A percentile compares a stretch with the other conserved stretches of the same genome.
Conservation (phyloP, 2,329 filamentous ascomycete species). For the Fusarium abutilonis region DNA sequence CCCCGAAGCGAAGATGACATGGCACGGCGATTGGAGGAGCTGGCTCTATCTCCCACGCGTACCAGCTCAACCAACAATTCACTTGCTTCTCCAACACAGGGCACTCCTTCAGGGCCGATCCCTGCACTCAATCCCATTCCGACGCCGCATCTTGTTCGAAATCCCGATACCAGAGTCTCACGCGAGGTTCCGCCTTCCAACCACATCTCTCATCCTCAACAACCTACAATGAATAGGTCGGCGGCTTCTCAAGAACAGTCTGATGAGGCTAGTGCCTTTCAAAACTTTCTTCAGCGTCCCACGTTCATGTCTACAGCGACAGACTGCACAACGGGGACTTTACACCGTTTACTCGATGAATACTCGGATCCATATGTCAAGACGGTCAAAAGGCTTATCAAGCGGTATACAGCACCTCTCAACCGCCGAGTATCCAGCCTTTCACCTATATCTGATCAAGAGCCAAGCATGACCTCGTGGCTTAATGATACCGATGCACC, state of each 20-base stretch:
- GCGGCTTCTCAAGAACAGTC: slow-evolving; percentile 5
- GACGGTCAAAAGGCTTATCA: slow-evolving; percentile 53
- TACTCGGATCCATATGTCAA: slow-evolving; percentile 50
- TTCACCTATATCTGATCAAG: slow-evolving; percentile 43
- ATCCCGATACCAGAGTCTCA: slow-evolving; percentile 13
- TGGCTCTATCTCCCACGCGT: slow-evolving; percentile 53
- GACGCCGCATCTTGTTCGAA: slow-evolving; percentile 25
- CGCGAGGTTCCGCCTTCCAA: slow-evolving; percentile 40
- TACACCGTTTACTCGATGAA: slow-evolving; percentile 48
- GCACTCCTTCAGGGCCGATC: slow-evolving; percentile 20
- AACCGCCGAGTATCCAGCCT: slow-evolving; percentile 30
- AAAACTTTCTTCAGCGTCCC: slow-evolving; percentile 47
- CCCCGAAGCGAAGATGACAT: slow-evolving; percentile 63
- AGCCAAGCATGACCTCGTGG: slow-evolving; percentile 38
- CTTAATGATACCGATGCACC: slow-evolving; percentile 46
- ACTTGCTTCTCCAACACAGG: slow-evolving; percentile 19
- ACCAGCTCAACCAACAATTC: slow-evolving; percentile 38
- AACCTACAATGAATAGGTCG: neutral
- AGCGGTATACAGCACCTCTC: slow-evolving; percentile 51
- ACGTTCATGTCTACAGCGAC: slow-evolving; percentile 54
- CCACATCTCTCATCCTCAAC: slow-evolving; percentile 27
- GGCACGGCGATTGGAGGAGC: slow-evolving; percentile 59
- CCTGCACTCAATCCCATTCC: slow-evolving; percentile 32
- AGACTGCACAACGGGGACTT: slow-evolving; percentile 51
- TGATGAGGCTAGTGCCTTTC: slow-evolving; percentile 37